Evolutionary conservation across 2,329 filamentous ascomycete species (phyloP), one percentile per base, ranked within the genome.

Genomic region (Sporothrix mexicana): DNA sequence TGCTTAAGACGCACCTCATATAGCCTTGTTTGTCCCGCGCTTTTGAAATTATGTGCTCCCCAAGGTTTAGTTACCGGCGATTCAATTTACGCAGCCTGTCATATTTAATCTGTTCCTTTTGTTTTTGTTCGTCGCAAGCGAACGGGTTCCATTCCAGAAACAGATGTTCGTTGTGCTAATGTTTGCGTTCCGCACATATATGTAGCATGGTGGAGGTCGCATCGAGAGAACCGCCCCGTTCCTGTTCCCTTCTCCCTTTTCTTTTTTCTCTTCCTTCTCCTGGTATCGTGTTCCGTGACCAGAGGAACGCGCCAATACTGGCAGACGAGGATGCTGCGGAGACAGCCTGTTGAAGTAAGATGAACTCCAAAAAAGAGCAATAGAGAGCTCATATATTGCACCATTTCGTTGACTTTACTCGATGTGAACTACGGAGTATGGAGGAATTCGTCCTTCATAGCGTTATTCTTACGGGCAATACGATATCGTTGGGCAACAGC

Each of bases 1-100:
- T 25, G 43, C 25, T 67, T 67, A 67, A 51, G 20, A 67, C 7
- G 3, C 45, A 45, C 45, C 64, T 36, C 64, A 67, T 51, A 67
- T 67, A 67, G 45, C 45, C 61, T 47, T 20, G 20, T 47, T 6
- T 49, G 4, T 23, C n/a, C 25, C 45, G 51, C 10, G 4, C 17
- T 20, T 20, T 36, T 7, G 30, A 41, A 41, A 67, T 67, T 30
- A 30, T 49, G 62, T 49, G 62, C 36, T 25, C 13, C 10, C 20
- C 10, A 23, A 47, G 8, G 20, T 20, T 23, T 25, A 15, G 41
- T 36, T 49, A 13, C 7, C 45, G 30, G 64, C n/a, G 64, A 51
- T 36, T 20, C 45, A 51, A 51, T 67, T 51, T 51, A 49, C 61
- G 41, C 61, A 68, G 45, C 45, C 25, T n/a, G 36, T 20, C 17